A percentile compares a stretch with the other conserved stretches of the same genome.
Evolutionary conservation across 148 eudicot genomes (phyloP).

Genomic region (Drosera capensis): DNA sequence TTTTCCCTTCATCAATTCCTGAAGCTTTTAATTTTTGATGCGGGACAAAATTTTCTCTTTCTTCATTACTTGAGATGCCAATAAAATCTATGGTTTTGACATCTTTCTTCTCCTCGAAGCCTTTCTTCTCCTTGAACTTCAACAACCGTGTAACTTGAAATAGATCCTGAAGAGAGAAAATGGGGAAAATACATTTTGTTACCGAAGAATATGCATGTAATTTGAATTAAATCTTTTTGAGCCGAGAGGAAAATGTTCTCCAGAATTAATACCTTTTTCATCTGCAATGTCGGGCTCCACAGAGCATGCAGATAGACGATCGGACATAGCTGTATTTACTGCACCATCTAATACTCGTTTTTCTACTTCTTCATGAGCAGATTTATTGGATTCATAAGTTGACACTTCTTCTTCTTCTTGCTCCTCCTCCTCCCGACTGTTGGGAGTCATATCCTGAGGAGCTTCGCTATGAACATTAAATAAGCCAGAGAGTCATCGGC

Average conservation of each 20-base stretch:
- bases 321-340: constrained; percentile 1
- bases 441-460: neutral
- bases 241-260: neutral
- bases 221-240: neutral
- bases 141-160: neutral
- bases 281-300: neutral
- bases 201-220: neutral
- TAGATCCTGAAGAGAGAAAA: neutral
- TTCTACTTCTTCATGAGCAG: constrained; percentile 1
- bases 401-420: constrained; percentile 8
- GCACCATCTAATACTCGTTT: constrained; percentile 6
- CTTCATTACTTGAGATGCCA: constrained; percentile 8
- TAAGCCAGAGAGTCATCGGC: constrained; percentile 3
- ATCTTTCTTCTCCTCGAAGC: constrained; percentile 12
- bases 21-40: constrained; percentile 11
- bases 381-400: constrained; percentile 4
- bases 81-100: constrained; percentile 12
- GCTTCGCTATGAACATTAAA: constrained; percentile 1
- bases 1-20: constrained; percentile 10
- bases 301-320: constrained; percentile 4
- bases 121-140: constrained; percentile 12
- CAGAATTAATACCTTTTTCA: constrained; percentile 7
- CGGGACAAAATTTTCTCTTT: constrained; percentile 15
- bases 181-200: neutral
- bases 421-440: constrained; percentile 9